Evolutionary conservation across 2,329 filamentous ascomycete genomes (phyloP).

Genomic region (Paecilomyces dactylethromorphus): DNA sequence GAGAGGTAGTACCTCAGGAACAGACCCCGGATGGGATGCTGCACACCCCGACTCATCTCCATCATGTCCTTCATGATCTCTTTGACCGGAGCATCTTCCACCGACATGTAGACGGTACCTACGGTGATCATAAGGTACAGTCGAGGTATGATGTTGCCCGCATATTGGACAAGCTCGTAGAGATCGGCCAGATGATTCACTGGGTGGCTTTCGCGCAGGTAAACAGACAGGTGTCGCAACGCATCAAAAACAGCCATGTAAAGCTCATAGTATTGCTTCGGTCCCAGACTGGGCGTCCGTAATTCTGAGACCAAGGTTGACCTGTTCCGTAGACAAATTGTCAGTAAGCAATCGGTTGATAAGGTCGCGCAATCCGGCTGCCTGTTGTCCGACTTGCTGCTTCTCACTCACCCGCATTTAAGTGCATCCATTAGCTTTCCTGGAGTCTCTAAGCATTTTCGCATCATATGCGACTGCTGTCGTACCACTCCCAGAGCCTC

Average conservation of each 20-base stretch:
- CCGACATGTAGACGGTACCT: slow-evolving; percentile 97
- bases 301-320: slow-evolving; percentile 98
- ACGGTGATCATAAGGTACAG: slow-evolving; percentile 99
- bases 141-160: slow-evolving; percentile 92
- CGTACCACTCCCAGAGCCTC: slow-evolving; percentile 94
- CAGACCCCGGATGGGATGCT: slow-evolving; percentile 90
- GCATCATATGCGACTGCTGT: slow-evolving; percentile 95
- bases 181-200: slow-evolving; percentile 96
- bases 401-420: slow-evolving; percentile 82
- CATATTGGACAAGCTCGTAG: slow-evolving; percentile 97
- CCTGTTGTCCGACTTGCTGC: slow-evolving; percentile 13
- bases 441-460: slow-evolving; percentile 91
- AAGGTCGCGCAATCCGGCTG: slow-evolving; percentile 11
- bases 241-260: slow-evolving; percentile 99
- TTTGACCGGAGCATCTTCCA: slow-evolving; percentile 96
- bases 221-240: slow-evolving; percentile 88
- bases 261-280: slow-evolving; percentile 98
- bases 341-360: slow-evolving; percentile 8
- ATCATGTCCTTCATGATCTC: slow-evolving; percentile 99
- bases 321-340: slow-evolving; percentile 43
- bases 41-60: slow-evolving; percentile 98
- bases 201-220: slow-evolving; percentile 94
- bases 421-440: slow-evolving; percentile 99
- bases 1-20: slow-evolving; percentile 96
- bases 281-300: slow-evolving; percentile 92